A percentile compares a stretch with the other conserved stretches of the same genome.
Evolutionary conservation across 192 early-diverging fungal species (phyloP).

Genomic region (Umbelopsis ramanniana): DNA sequence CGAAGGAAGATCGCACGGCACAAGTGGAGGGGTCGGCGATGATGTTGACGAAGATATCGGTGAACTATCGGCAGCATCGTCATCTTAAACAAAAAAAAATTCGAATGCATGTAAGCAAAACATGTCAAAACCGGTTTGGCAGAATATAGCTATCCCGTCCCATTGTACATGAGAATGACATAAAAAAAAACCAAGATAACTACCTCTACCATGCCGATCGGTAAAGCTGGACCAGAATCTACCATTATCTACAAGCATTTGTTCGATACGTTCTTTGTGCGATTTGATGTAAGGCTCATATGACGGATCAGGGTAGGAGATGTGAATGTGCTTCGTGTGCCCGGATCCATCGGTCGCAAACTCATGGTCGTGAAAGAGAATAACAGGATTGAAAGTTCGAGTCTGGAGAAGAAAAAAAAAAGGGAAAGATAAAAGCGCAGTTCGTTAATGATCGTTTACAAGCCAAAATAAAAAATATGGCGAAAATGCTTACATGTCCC

Average conservation of each 20-base stretch:
- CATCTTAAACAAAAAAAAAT: conserved; percentile 8
- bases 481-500: neutral
- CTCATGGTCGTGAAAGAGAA: conserved; percentile 44
- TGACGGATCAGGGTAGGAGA: conserved; percentile 32
- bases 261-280: conserved; percentile 33
- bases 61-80: conserved; percentile 12
- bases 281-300: conserved; percentile 34
- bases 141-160: neutral
- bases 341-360: conserved; percentile 30
- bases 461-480: too few species aligned
- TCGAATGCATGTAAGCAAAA: neutral
- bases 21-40: conserved; percentile 10
- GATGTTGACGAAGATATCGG: conserved; percentile 17
- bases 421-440: neutral
- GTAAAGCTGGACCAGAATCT: conserved; percentile 35
- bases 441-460: too few species aligned
- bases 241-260: conserved; percentile 41
- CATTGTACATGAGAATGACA: neutral
- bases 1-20: conserved; percentile 16
- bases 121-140: neutral
- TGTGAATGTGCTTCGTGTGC: conserved; percentile 36
- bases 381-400: conserved; percentile 44
- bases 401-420: conserved; percentile 15
- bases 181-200: neutral
- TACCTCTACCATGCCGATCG: conserved; percentile 1